A percentile compares a stretch with the other conserved stretches of the same genome.
phyloP scores from a whole-genome alignment of 2,329 filamentous ascomycete genomes.

The Ascochyta clinopodiicola region DNA sequence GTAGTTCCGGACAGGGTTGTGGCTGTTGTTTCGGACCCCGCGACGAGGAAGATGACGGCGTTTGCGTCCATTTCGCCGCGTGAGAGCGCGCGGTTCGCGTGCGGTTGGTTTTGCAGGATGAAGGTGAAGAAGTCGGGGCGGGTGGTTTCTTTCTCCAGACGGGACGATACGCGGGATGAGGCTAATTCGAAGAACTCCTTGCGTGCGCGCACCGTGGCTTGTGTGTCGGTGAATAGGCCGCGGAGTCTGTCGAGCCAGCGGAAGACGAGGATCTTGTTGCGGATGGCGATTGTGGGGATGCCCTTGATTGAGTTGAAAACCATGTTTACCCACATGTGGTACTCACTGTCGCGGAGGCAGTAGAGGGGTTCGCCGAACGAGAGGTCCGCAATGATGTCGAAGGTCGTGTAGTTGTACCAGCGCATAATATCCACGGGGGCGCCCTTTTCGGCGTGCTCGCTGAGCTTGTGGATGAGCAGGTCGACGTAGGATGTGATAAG shows the following conservation, averaged over 20 bases:
- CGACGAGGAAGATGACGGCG: conserved; percentile 45
- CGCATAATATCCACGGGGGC: conserved; percentile 32
- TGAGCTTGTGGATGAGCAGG: conserved; percentile 46
- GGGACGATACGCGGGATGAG: conserved; percentile 22
- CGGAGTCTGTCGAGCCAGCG: conserved; percentile 22
- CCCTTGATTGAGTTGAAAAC: conserved; percentile 22
- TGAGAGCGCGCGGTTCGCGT: conserved; percentile 22
- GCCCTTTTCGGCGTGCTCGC: conserved; percentile 23
- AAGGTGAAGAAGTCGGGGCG: conserved; percentile 38
- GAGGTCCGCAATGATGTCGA: conserved; percentile 43
- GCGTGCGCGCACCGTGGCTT: conserved; percentile 13
- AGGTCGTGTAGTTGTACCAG: conserved; percentile 39
- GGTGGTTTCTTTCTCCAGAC: conserved; percentile 23
- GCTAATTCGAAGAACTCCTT: conserved; percentile 25
- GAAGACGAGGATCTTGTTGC: conserved; percentile 27
- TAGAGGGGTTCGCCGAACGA: conserved; percentile 41
- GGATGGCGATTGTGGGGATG: conserved; percentile 19
- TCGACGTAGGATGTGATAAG: conserved; percentile 50
- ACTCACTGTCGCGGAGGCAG: conserved; percentile 36
- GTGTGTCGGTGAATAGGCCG: conserved; percentile 20
- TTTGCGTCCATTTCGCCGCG: conserved; percentile 47
- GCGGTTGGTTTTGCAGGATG: conserved; percentile 33
- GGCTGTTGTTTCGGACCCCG: conserved; percentile 57
- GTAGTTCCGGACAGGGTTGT: conserved; percentile 52
- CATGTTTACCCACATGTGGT: conserved; percentile 40